Percentiles rank a stretch among this genome's conserved stretches.
phyloP scores from a whole-genome alignment of 164 flowering plant species.

The Saururus chinensis region DNA sequence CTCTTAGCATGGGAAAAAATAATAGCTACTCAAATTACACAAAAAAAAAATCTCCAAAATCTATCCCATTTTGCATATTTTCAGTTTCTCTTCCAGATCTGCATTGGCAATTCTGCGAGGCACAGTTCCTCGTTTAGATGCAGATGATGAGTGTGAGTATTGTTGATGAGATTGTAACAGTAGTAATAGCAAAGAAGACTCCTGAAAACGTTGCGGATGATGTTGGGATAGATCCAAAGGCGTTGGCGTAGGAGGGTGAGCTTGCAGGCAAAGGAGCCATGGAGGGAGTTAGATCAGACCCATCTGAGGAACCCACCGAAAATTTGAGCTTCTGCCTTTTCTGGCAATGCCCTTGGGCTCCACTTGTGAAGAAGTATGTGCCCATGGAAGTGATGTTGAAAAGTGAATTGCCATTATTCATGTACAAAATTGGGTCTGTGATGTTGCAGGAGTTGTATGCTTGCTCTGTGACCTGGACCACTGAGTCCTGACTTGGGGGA shows the following conservation, averaged over 20 bases:
- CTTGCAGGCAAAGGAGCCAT: constrained; percentile 25
- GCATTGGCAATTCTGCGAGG: not conserved
- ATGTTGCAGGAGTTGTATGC: constrained; percentile 59
- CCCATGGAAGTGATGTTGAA: constrained; percentile 71
- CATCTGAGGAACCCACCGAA: constrained; percentile 39
- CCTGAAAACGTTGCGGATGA: constrained; percentile 20
- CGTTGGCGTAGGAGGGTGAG: constrained; percentile 65
- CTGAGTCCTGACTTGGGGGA: constrained; percentile 96
- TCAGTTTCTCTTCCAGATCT: no score
- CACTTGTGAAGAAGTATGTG: constrained; percentile 76
- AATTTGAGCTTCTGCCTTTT: constrained; percentile 73
- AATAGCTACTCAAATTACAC: no score
- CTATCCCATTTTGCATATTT: no score
- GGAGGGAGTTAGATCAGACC: constrained; percentile 27
- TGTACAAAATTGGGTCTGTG: constrained; percentile 58
- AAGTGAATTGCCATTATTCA: constrained; percentile 79
- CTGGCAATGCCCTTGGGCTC: constrained; percentile 55
- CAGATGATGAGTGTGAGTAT: constrained; percentile 9
- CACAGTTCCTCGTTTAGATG: constrained; percentile 7
- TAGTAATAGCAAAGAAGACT: constrained; percentile 4
- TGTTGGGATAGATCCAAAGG: constrained; percentile 69
- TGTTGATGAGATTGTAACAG: constrained; percentile 13
- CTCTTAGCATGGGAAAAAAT: no score
- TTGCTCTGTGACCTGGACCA: constrained; percentile 59
- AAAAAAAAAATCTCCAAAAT: no score